Base-by-base conservation (phyloP, 495 filamentous ascomycete genomes). In the Podospora bellae-mahoneyi region DNA sequence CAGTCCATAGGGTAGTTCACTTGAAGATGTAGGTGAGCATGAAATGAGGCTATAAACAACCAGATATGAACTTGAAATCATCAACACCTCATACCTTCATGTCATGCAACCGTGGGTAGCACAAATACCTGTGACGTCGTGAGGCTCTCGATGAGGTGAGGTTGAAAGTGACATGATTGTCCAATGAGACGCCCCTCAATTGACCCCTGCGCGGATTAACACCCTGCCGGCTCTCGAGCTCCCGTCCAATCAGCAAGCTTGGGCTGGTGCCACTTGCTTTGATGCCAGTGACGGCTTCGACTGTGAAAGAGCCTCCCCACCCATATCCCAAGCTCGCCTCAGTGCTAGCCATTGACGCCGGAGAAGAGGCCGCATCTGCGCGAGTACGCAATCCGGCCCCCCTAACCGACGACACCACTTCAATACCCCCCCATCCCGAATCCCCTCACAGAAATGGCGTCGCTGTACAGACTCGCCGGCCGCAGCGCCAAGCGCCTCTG, bases 401-500 rank as follows among this genome's bases (percentile, higher is more conserved):
- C 34, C 57, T 65, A 34, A 39, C 34, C 63, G 58, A 60, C 64
- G 32, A 66, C 65, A 16, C 7, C 39, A 48, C 39, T 23, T 23
- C 23, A 23, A 23, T 7, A 15, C 64, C 54, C 57, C 64, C 28
- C 68, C 64, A 23, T 32, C 39, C 39, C 39, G 6, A 10, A 48
- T 13, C 39, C 39, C 39, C 39, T 48, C 39, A 48, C 13, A 48
- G 72, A 82, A 81, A 81, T 81, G 72, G 81, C 81, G 73, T 82
- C 82, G 68, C 74, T 86, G 67, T 81, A 79, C 78, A 78, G 84
- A 71, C 82, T 87, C 72, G 84, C 82, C 69, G 80, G 84, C 80
- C 80, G 76, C 78, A 81, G 82, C 73, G 84, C 84, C 80, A 84
- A 82, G 78, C 82, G 84, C 66, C 78, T 85, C 55, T 84, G 81